phyloP scores from a whole-genome alignment of 2,329 filamentous ascomycete genomes.

The Penicillium sp. region DNA sequence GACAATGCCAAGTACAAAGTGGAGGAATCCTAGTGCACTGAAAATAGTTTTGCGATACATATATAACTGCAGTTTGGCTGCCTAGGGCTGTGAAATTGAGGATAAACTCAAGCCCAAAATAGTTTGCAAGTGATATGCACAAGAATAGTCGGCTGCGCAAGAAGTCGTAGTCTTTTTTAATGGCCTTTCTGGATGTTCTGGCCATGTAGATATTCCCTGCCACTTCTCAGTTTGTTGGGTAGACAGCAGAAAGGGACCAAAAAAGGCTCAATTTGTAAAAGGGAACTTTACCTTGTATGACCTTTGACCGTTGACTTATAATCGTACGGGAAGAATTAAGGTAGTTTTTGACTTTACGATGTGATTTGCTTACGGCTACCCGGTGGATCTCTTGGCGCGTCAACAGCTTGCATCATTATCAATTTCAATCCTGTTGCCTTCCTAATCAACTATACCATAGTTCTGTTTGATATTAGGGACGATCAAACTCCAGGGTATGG shows the following conservation, averaged over 20 bases:
- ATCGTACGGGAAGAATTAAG: not conserved
- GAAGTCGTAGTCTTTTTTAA: too few relatives aligned
- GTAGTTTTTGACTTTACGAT: not conserved
- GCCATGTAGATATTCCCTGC: too few relatives aligned
- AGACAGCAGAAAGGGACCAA: too few relatives aligned
- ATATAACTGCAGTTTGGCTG: not conserved
- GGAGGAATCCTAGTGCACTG: not conserved
- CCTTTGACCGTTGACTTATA: not conserved
- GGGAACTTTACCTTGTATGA: too few relatives aligned
- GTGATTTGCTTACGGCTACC: not conserved
- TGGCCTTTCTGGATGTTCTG: too few relatives aligned
- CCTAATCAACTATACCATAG: too few relatives aligned
- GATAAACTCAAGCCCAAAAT: not conserved
- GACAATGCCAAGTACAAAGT: not conserved
- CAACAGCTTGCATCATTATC: not conserved
- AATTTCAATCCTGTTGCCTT: not conserved
- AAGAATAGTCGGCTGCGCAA: too few relatives aligned
- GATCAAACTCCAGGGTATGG: too few relatives aligned
- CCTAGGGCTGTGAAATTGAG: not conserved
- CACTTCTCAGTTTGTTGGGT: too few relatives aligned
- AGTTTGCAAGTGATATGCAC: not conserved
- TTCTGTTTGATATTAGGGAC: not conserved
- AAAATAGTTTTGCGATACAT: not conserved
- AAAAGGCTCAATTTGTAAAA: too few relatives aligned
- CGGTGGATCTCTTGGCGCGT: not conserved